phyloP scores from a whole-genome alignment of 768 basidiomycete species.

The Fomitopsis serialis region DNA sequence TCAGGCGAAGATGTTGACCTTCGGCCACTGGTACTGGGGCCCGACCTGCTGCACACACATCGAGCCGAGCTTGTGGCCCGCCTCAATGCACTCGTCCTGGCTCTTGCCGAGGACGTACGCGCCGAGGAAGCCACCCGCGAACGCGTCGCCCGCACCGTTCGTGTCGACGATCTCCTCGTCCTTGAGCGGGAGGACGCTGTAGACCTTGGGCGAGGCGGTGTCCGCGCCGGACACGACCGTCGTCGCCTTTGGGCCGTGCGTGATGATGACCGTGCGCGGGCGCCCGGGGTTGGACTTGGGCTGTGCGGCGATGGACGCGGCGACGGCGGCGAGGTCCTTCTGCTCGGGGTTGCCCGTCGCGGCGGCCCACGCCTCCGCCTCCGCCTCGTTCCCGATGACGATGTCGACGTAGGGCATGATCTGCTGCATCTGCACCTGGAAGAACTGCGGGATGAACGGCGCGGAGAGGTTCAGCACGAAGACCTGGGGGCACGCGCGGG shows the following conservation, averaged over 20 bases:
- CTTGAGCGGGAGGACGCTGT: slow-evolving; percentile 50
- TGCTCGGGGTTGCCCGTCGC: slow-evolving; percentile 64
- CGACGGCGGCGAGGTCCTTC: slow-evolving; percentile 63
- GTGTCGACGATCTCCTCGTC: slow-evolving; percentile 84
- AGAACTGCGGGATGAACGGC: slow-evolving; percentile 96
- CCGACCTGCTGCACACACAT: slow-evolving; percentile 78
- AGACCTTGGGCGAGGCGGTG: slow-evolving; percentile 49
- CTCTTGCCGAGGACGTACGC: slow-evolving; percentile 75
- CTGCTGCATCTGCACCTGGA: slow-evolving; percentile 73
- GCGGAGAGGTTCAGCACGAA: slow-evolving; percentile 94
- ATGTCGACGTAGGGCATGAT: slow-evolving; percentile 83
- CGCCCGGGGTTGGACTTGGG: slow-evolving; percentile 73
- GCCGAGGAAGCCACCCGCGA: slow-evolving; percentile 94
- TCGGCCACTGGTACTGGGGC: slow-evolving; percentile 53
- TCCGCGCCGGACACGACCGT: slow-evolving; percentile 61
- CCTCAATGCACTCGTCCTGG: slow-evolving; percentile 71
- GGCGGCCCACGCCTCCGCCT: slow-evolving; percentile 82
- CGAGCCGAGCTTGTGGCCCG: slow-evolving; percentile 80
- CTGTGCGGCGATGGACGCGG: slow-evolving; percentile 66
- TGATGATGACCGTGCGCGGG: slow-evolving; percentile 83
- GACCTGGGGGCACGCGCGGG: slow-evolving; percentile 40
- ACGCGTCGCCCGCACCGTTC: slow-evolving; percentile 97
- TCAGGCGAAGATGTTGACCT: slow-evolving; percentile 38
- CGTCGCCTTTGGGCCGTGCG: slow-evolving; percentile 81
- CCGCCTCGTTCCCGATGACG: slow-evolving; percentile 94